phyloP scores from a whole-genome alignment of 2,329 filamentous ascomycete species.

The Fusarium sp. region DNA sequence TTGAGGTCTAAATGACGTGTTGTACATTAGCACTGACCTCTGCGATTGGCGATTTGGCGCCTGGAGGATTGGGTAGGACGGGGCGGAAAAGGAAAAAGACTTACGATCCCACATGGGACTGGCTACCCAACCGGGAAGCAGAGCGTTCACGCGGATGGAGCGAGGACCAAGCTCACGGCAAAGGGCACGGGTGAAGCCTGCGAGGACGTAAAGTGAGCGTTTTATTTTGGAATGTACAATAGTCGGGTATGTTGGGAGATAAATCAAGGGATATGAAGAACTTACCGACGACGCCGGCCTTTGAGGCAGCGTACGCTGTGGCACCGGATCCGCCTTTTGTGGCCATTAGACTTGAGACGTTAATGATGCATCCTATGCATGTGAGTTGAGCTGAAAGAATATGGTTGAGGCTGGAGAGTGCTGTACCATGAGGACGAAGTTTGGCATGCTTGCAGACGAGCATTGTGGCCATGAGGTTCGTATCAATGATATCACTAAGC shows the following conservation, averaged over 20 bases:
- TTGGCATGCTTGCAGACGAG: slow-evolving; percentile 66
- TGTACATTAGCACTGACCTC: slow-evolving; percentile 55
- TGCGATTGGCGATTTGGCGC: slow-evolving; percentile 14
- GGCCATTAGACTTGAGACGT: slow-evolving; percentile 82
- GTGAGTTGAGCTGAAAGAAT: neutral
- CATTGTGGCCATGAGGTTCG: slow-evolving; percentile 77
- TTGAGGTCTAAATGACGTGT: slow-evolving; percentile 49
- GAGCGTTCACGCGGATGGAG: slow-evolving; percentile 80
- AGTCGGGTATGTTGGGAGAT: slow-evolving; percentile 31
- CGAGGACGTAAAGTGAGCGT: slow-evolving; percentile 30
- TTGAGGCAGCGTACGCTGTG: slow-evolving; percentile 80
- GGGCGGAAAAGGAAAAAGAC: slow-evolving; percentile 41
- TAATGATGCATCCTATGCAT: slow-evolving; percentile 76
- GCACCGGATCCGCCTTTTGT: slow-evolving; percentile 76
- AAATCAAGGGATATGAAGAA: slow-evolving; percentile 30
- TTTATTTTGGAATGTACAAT: slow-evolving; percentile 37
- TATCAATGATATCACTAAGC: slow-evolving; percentile 70
- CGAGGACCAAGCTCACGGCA: slow-evolving; percentile 70
- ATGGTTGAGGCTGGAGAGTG: neutral
- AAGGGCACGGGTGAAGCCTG: slow-evolving; percentile 76
- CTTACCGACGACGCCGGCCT: slow-evolving; percentile 80
- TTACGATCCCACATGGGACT: slow-evolving; percentile 83
- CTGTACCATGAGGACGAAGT: slow-evolving; percentile 48
- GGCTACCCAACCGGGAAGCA: slow-evolving; percentile 85
- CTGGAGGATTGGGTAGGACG: slow-evolving; percentile 13